Conservation (phyloP, 306 rosid genomes). For the Medicago truncatula region DNA sequence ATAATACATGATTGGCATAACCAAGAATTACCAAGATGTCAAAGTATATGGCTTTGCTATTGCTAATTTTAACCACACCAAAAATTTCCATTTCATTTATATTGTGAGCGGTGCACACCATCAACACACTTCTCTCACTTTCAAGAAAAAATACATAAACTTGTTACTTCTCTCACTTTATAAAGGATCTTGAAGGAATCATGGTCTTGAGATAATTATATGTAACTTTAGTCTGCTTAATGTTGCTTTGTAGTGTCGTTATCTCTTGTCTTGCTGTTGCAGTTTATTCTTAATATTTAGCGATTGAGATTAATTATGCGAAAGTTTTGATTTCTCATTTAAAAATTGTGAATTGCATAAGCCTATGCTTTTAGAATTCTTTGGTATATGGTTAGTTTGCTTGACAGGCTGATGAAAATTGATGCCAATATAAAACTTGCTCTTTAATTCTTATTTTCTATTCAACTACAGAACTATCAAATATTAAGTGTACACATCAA, state of each 20-base stretch:
- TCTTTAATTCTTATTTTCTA: constrained; percentile 25
- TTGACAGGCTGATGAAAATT: neutral
- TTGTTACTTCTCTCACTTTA: too few relatives aligned
- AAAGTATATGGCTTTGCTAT: too few relatives aligned
- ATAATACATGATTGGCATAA: too few relatives aligned
- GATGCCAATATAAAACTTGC: neutral
- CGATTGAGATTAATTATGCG: constrained; percentile 20
- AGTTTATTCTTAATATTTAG: constrained; percentile 10
- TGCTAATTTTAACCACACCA: too few relatives aligned
- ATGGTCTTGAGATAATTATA: neutral
- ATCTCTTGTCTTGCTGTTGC: constrained; percentile 22
- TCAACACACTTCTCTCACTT: too few relatives aligned
- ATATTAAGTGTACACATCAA: too few relatives aligned
- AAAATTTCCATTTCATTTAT: too few relatives aligned
- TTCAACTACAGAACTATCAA: neutral
- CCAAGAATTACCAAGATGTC: too few relatives aligned
- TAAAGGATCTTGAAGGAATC: too few relatives aligned
- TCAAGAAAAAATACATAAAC: too few relatives aligned
- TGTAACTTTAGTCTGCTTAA: constrained; percentile 14
- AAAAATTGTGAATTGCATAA: constrained; percentile 19
- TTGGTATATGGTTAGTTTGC: constrained; percentile 32
- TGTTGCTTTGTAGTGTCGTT: constrained; percentile 6
- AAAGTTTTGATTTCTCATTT: constrained; percentile 12
- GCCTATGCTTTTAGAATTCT: constrained; percentile 21
- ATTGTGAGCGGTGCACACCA: too few relatives aligned